Base-by-base conservation (phyloP, 257 asterid genomes). In the Capsicum baccatum region DNA sequence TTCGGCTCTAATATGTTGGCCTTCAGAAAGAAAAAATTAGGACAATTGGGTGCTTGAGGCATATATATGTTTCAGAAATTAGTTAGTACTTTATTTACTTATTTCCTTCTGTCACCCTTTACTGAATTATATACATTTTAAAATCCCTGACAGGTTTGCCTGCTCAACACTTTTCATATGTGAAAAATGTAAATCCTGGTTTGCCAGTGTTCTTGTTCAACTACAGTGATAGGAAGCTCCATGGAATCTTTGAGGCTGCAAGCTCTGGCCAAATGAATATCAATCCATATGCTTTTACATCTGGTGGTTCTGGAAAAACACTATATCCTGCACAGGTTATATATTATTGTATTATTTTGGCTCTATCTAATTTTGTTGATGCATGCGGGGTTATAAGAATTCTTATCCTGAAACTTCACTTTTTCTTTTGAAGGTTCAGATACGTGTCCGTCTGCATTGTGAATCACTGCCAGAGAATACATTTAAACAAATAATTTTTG, bases 191-290 rank as follows among this genome's bases (percentile, higher is more conserved):
- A 50, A 92, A 88, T 80, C 93, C 93, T 8, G 98, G 99, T 67
- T 86, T 94, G 87, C 99, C 99, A 5, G 86, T 94, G 82, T 96
- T 96, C 90, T 85, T 96, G 89, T 94, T 96, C 90, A 89, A 94
- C 87, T 94, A 92, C 89, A 88, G 78, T 42, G 94, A 90, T 12
- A 87, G 92, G 86, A 92, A 84, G 85, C 90, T 96, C 83, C 84
- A 91, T 79, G 99, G 99, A 39, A 91, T 93, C 81, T 96, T 86
- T 84, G 97, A 96, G 93, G 98, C 99, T 81, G 98, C 92, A 82
- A 88, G 98, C 90, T 56, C 89, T 56, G 99, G 98, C 19, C 89
- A 87, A 84, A 87, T 93, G 93, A 89, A 87, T 79, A 91, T 93
- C 42, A 88, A 94, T 91, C 88, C 97, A 68, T 96, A 93, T 92